Base-by-base conservation (phyloP, 495 filamentous ascomycete species). In the Neurospora terricola region DNA sequence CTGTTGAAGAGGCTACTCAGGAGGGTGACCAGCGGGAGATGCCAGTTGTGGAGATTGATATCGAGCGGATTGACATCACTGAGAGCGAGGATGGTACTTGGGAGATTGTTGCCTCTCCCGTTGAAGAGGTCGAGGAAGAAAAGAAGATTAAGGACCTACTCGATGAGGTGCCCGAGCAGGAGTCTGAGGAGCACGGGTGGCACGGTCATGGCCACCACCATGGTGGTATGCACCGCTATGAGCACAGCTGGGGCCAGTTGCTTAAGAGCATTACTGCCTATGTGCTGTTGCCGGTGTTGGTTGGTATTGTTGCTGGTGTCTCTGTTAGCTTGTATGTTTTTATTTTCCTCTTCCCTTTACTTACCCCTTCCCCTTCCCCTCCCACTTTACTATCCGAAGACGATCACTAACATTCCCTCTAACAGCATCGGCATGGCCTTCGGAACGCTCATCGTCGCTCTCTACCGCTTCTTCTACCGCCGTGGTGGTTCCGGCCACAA, bases 291-390 rank as follows among this genome's bases (percentile, higher is more conserved):
- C 87, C 87, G 1, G 78, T 88, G 27, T 73, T 86, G 18, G 78
- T 88, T 68, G 87, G 87, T 69, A 82, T 88, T 62, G 77, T 84
- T 37, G 86, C 85, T 70, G 87, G 87, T 75, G 80, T 88, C n/a
- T 80, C 79, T 66, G 82, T 84, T 69, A 86, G 85, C 81, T 75
- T 87, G 84, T 85, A 80, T 80, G 84, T 82, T 72, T 69, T 6
- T 14, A 39, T 36, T 43, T 14, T n/a, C 43, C 9, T n/a, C 0
- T 45, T 45, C 5, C n/a, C 43, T 38, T 10, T 2, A 11, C 38
- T 4, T 12, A 30, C 34, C 6, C 21, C 38, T 40, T 16, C 12
- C 43, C 40, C 23, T 27, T n/a, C 38, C 10, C 37, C 38, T 62
- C n/a, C n/a, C n/a, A n/a, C n/a, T n/a, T n/a, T n/a, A n/a, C n/a